Base-by-base conservation (phyloP, 129 eudicot genomes). In the Artemisia tridentata region DNA sequence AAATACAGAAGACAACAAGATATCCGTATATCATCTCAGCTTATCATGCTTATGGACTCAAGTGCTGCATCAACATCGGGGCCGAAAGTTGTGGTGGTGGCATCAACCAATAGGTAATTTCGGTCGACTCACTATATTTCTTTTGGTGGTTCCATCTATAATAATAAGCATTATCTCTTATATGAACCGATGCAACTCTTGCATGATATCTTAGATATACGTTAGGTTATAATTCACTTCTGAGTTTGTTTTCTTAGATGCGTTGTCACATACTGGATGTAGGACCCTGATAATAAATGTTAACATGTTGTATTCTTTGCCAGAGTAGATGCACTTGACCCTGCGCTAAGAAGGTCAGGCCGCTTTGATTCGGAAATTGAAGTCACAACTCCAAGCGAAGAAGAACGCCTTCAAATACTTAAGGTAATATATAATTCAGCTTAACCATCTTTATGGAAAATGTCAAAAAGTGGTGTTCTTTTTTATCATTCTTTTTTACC, bases 251-350 rank as follows among this genome's bases (percentile, higher is more conserved):
- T 51, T 51, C 18, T 15, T 27, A 9, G 48, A 38, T 11, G 45
- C 8, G 45, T 38, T 38, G 41, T 34, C 41, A 34, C 41, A 34
- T 38, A 11, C 7, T 38, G 45, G 45, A 7, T 34, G 41, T 34
- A 34, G 41, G 9, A 34, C 43, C 20, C 56, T 57, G 57, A 71
- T 41, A n/a, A 11, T 49, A 71, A 56, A 58, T 21, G 41, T 25
- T 64, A 52, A 20, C 54, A 52, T 53, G 15, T 27, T 25, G 4
- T 68, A 7, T 5, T 53, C 55, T 69, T 62, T 74, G 49, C 60
- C 79, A 88, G 97, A 73, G 92, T 90, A 75, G 98, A 93, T 76
- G 87, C 96, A 68, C 83, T 93, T 73, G 98, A 93, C 75, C 97
- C 97, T 72, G 98, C 97, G 16, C 85, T 93, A 60, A 85, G 98